Base-by-base conservation (phyloP, 805 yeast species). In the Ogataea ganodermae region DNA sequence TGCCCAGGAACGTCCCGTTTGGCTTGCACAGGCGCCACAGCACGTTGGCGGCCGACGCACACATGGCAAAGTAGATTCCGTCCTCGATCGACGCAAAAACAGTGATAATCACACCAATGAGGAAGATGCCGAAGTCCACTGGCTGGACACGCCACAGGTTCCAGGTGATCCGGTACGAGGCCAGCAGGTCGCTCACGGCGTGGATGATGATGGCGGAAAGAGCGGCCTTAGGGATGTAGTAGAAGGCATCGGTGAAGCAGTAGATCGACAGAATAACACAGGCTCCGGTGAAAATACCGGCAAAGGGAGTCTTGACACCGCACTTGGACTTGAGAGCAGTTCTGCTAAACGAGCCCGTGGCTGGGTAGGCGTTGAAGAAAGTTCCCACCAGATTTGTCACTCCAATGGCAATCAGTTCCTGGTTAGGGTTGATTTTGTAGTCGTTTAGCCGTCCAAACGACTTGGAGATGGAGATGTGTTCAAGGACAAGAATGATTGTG, bases 321-420 rank as follows among this genome's bases (percentile, higher is more conserved):
- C 96, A 91, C 70, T 91, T 91, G 43, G 96, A 84, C 70, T 92
- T 91, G 60, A 91, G 76, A 6, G 97, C 97, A 37, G 96, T 86
- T 73, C 97, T 84, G 16, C 96, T 87, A 68, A 91, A 91, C 1
- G 97, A 91, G 38, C 97, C 97, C 4, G 97, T 91, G 6, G 96
- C 90, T 7, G 97, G 97, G 66, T 91, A 91, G 6, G 97, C 96
- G 61, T 81, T 78, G 79, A 91, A 91, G 63, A 90, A 89, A 17
- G 96, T 89, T 57, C 97, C 97, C 57, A 91, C 75, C 65, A 91
- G 75, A 69, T 91, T 91, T 45, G 94, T 85, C 38, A 86, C 87
- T 61, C 97, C 97, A 67, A 91, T 91, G 35, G 97, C 97, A 61
- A 91, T 79, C 46, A 91, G 78, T 68, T 91, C 97, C 74, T 91